Evolutionary conservation across 2,329 filamentous ascomycete genomes (phyloP).

Genomic region (Scedosporium aurantiacum): DNA sequence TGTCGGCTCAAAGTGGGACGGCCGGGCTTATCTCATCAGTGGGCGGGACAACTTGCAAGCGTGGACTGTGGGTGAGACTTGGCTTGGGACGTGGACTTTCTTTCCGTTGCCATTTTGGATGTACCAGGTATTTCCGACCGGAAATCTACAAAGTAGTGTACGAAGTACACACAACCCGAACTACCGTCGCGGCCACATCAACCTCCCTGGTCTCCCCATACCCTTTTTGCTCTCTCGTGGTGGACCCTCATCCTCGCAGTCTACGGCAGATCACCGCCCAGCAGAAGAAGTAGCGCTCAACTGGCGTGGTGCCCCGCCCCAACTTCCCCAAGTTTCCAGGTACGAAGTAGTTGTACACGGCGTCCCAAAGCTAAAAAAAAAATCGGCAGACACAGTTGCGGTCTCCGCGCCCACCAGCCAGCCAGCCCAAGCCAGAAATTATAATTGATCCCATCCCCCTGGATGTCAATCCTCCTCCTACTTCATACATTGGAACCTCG

Average conservation of each 20-base stretch:
- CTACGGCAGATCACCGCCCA: conserved; percentile 3
- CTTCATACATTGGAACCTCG: background rate
- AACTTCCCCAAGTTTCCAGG: background rate
- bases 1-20: too few species aligned
- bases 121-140: background rate
- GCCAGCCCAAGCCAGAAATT: background rate
- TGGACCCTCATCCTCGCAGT: background rate
- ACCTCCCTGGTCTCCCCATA: background rate
- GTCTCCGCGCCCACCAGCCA: background rate
- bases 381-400: background rate
- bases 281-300: background rate
- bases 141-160: background rate
- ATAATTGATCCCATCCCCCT: background rate
- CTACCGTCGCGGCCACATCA: background rate
- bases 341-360: background rate
- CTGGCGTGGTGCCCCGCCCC: background rate
- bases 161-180: background rate
- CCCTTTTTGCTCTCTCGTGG: background rate
- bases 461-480: background rate
- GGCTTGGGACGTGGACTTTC: background rate
- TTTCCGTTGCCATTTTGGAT: too few species aligned
- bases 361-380: background rate
- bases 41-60: too few species aligned
- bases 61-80: too few species aligned
- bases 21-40: too few species aligned